Base-by-base conservation (phyloP, 1,284 basidiomycete genomes). In the Crucibulum parvulum region DNA sequence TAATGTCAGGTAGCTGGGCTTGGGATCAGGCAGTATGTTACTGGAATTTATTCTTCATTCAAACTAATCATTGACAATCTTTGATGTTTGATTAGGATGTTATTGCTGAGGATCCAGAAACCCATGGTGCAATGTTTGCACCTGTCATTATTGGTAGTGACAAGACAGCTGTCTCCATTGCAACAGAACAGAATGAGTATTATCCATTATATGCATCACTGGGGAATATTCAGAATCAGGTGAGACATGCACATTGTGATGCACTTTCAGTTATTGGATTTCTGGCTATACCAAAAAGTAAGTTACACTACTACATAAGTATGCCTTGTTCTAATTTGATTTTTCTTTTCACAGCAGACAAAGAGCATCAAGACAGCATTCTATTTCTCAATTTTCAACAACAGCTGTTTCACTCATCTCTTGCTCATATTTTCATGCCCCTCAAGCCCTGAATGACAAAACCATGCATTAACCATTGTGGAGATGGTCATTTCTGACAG, bases 161-260 rank as follows among this genome's bases (percentile, higher is more conserved):
- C 62, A 80, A 80, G 58, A 80, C 71, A 0, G 77, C 75, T 72
- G 73, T 77, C 0, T 77, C 72, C 0, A 69, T 79, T 8, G 71
- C 64, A 0, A 78, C 76, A 0, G 75, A 75, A 0, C 66, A 76
- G 3, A 71, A 71, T 10, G 66, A 78, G 9, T 79, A 71, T 41
- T 69, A 73, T 39, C 75, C 71, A 0, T 16, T 76, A 2, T 77
- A 78, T 48, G 37, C 57, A 1, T 74, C 71, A 0, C 56, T 67
- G 2, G 72, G 75, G 0, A 65, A 62, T 36, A 35, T 77, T 1
- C 53, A 61, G 10, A 75, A 77, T 53, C 16, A 37, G 11, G 37
- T 41, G n/a, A 41, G 47, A 31, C 35, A 37, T 51, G 55, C 35
- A 4, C 55, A 57, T 57, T 9, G 55, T 8, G 51, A 57, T 51